Evolutionary conservation across 257 asterid genomes (phyloP).

Genomic region (Echium plantagineum): DNA sequence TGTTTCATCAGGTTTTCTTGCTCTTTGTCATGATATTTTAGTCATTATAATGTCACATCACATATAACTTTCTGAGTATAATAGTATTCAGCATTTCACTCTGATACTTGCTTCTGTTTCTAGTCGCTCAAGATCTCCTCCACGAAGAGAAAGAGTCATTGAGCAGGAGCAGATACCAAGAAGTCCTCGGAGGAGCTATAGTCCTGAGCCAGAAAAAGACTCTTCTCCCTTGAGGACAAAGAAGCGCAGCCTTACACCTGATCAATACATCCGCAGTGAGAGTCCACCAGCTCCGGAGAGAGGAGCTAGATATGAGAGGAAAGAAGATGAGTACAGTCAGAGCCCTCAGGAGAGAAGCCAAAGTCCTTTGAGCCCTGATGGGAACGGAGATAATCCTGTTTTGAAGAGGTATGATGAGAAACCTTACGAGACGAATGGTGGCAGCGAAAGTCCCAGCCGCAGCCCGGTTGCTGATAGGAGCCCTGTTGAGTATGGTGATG

Average conservation of each 20-base stretch:
- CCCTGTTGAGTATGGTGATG: slow-evolving; percentile 2
- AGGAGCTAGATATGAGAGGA: slow-evolving; percentile 22
- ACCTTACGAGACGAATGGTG: slow-evolving; percentile 49
- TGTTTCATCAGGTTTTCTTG: no score
- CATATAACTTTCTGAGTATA: no score
- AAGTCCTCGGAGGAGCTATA: slow-evolving; percentile 33
- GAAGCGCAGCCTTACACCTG: slow-evolving; percentile 56
- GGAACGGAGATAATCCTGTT: slow-evolving; percentile 24
- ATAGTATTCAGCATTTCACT: not conserved
- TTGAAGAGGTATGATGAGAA: slow-evolving; percentile 52
- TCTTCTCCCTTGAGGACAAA: slow-evolving; percentile 37
- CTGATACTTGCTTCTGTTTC: not conserved
- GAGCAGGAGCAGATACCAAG: slow-evolving; percentile 49
- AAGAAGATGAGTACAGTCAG: slow-evolving; percentile 35
- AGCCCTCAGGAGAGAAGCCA: slow-evolving; percentile 53
- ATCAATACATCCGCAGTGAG: slow-evolving; percentile 26
- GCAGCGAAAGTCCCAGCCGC: slow-evolving; percentile 41
- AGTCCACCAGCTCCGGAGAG: slow-evolving; percentile 34
- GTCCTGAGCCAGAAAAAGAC: slow-evolving; percentile 37
- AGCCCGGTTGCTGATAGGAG: slow-evolving; percentile 36
- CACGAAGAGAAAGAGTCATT: slow-evolving; percentile 38
- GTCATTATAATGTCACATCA: no score
- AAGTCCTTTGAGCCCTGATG: slow-evolving; percentile 37
- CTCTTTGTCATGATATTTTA: no score
- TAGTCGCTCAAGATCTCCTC: slow-evolving; percentile 92